A percentile compares a stretch with the other conserved stretches of the same genome.
phyloP scores from a whole-genome alignment of 805 yeast species.

The Metschnikowia kofuensis region DNA sequence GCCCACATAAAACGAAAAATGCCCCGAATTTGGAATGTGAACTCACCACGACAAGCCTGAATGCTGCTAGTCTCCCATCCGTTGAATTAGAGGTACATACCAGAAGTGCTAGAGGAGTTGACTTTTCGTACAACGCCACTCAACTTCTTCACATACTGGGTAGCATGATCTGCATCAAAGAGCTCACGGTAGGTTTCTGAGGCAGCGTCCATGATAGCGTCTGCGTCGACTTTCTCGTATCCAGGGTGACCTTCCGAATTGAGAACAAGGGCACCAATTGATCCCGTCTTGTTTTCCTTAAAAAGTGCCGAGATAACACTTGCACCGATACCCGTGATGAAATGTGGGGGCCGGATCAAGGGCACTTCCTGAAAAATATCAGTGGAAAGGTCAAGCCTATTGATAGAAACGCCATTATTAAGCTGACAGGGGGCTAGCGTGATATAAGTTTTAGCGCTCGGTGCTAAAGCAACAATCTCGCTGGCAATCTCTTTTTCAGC shows the following conservation, averaged over 20 bases:
- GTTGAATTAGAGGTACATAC: slow-evolving; percentile 23
- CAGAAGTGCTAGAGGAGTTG: slow-evolving; percentile 25
- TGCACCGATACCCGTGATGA: slow-evolving; percentile 58
- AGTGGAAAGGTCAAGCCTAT: slow-evolving; percentile 20
- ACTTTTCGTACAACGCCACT: slow-evolving; percentile 23
- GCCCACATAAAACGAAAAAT: not conserved
- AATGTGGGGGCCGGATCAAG: slow-evolving; percentile 56
- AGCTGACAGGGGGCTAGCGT: slow-evolving; percentile 36
- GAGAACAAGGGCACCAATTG: slow-evolving; percentile 26
- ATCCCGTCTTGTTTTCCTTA: not conserved
- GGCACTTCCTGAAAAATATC: slow-evolving; percentile 18
- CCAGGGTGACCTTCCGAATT: slow-evolving; percentile 65
- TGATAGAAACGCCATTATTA: slow-evolving; percentile 28
- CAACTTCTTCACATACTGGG: slow-evolving; percentile 14
- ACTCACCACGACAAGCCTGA: not conserved
- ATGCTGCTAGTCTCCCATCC: not conserved
- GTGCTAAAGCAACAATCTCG: slow-evolving; percentile 17
- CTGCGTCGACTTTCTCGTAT: slow-evolving; percentile 50
- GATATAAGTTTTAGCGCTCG: slow-evolving; percentile 23
- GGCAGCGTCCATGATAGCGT: slow-evolving; percentile 36
- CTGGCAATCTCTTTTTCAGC: slow-evolving; percentile 29
- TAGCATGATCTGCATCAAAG: slow-evolving; percentile 1
- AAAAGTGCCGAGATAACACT: slow-evolving; percentile 31
- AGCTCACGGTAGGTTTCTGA: slow-evolving; percentile 2
- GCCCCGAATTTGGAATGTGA: no score